Evolutionary conservation across 2,329 filamentous ascomycete genomes (phyloP), one percentile per base, ranked within the genome.

Genomic region (Emmonsiellopsis sp.): DNA sequence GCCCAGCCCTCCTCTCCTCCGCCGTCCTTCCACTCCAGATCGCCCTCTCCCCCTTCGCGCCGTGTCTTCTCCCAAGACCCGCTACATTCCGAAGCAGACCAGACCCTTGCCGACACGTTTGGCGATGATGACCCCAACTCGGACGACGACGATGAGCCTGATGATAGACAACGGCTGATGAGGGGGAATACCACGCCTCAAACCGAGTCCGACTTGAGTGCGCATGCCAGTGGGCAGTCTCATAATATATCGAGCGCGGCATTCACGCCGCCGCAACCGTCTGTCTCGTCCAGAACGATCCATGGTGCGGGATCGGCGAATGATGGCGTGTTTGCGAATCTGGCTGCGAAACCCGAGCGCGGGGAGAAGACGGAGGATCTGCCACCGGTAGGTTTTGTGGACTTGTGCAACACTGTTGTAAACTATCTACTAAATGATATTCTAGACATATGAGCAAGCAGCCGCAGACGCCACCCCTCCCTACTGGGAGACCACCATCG

Each of bases 401-500:
- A 55, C 35, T 8, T 9, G 4, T 16, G 26, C 38, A 6, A 34
- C 40, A 42, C 10, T 37, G 37, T 44, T 46, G 32, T 30, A 8
- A 47, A 41, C 11, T 44, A 38, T 55, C 37, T 41, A 43, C 51
- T 50, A 42, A 53, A 43, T 13, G 48, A 40, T 30, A 20, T 35
- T 56, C 13, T 63, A 96, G 89, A 91, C 92, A 37, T 98, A 98
- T 70, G 93, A 98, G 78, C 92, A 97, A 82, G 93, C 93, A 13
- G 93, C 93, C 2, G 92, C 92, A 42, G 93, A 98, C 70, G 87
- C 90, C 26, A 93, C 93, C 47, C 93, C 93, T 1, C 93, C 93
- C 0, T 98, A 98, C 72, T 98, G 93, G 93, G 93, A 98, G 76
- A 98, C 93, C 5, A 97, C 93, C 0, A 96, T 98, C 59, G 81